phyloP scores from a whole-genome alignment of 805 yeast species.

The Spathaspora passalidarum region DNA sequence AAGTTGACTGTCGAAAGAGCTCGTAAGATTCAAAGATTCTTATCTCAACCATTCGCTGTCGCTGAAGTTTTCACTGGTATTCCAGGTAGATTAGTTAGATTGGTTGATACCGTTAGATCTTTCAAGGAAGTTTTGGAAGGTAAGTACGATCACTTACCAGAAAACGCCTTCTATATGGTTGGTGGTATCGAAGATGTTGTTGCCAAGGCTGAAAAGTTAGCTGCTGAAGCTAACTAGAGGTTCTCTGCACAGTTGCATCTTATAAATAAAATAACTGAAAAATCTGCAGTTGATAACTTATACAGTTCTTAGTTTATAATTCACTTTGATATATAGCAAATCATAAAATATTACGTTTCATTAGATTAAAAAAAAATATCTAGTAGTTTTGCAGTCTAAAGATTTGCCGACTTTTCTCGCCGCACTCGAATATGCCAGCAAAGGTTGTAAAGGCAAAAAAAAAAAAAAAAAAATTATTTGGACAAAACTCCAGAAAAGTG shows the following conservation, averaged over 20 bases:
- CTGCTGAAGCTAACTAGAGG: conserved; percentile 76
- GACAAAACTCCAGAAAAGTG: background rate
- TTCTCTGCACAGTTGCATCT: conserved; percentile 3
- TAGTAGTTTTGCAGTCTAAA: too few relatives aligned
- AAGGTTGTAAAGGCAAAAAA: background rate
- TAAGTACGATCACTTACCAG: conserved; percentile 98
- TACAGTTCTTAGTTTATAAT: conserved; percentile 10
- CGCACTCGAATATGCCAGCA: too few relatives aligned
- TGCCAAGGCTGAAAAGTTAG: conserved; percentile 98
- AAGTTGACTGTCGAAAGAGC: conserved; percentile 99
- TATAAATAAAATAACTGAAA: conserved; percentile 9
- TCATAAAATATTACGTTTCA: conserved; percentile 1
- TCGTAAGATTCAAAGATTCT: conserved; percentile 99
- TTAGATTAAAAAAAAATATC: too few relatives aligned
- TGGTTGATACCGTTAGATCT: conserved; percentile 90
- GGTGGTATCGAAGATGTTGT: conserved; percentile 99
- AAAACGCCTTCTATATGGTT: conserved; percentile 99
- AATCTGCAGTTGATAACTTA: too few relatives aligned
- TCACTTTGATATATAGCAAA: conserved; percentile 2
- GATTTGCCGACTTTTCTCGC: too few relatives aligned
- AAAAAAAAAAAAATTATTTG: background rate
- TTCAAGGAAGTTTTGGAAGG: conserved; percentile 98
- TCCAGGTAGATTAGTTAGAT: conserved; percentile 94
- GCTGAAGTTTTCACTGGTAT: conserved; percentile 99
- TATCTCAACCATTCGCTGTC: conserved; percentile 99